A percentile compares a stretch with the other conserved stretches of the same genome.
Evolutionary conservation across 2,329 filamentous ascomycete species (phyloP).

Genomic region (Pseudogymnoascus sp.): DNA sequence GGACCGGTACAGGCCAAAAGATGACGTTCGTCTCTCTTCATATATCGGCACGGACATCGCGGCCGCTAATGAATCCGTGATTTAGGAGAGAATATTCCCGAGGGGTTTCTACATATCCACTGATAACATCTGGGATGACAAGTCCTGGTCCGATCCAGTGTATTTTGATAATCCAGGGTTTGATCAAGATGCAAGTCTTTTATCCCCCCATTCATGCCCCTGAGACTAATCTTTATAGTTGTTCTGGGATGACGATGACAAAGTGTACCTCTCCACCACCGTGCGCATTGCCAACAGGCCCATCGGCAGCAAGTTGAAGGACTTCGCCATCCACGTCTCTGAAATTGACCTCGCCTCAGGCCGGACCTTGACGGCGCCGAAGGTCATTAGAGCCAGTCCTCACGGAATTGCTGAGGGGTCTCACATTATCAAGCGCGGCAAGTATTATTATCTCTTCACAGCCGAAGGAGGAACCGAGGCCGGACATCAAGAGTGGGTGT

Average conservation of each 20-base stretch:
- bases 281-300: conserved; percentile 28
- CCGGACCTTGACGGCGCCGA: conserved; percentile 32
- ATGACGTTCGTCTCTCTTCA: conserved; percentile 37
- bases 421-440: conserved; percentile 32
- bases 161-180: conserved; percentile 48
- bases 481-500: conserved; percentile 46
- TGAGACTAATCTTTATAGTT: conserved; percentile 18
- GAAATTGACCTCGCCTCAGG: conserved; percentile 39
- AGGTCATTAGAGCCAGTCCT: conserved; percentile 32
- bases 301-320: conserved; percentile 35
- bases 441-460: conserved; percentile 34
- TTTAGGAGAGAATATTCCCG: conserved; percentile 19
- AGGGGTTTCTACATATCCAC: conserved; percentile 39
- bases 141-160: conserved; percentile 44
- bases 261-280: conserved; percentile 40
- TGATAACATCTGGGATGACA: conserved; percentile 38
- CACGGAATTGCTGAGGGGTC: conserved; percentile 38
- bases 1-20: conserved; percentile 35
- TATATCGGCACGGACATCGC: not conserved
- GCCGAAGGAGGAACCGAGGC: conserved; percentile 29
- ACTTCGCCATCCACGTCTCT: conserved; percentile 44
- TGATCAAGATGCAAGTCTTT: conserved; percentile 46
- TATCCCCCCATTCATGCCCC: not conserved
- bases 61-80: not conserved
- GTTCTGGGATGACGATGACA: conserved; percentile 44